Evolutionary conservation across 768 basidiomycete species (phyloP), one percentile per base, ranked within the genome.

Genomic region (Russula abietina): DNA sequence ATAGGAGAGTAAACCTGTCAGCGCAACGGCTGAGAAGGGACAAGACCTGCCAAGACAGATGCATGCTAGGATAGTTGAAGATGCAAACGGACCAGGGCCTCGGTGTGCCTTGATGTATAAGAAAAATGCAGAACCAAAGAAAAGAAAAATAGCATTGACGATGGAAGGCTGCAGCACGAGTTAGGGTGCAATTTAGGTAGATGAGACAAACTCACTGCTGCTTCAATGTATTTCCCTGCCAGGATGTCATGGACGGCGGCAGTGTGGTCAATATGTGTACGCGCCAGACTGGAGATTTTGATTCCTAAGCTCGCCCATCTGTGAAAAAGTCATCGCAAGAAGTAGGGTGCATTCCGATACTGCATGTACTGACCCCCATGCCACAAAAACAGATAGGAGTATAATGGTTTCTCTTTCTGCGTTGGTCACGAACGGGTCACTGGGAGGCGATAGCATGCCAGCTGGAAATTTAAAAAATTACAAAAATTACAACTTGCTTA

Each of bases 221-320:
- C 65, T 75, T 91, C 84, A 16, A 91, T 70, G 69, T 82, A 90
- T 50, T 76, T 64, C 1, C 85, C 88, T 8, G 78, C 69, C 5
- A 82, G 70, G 2, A 81, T 79, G 3, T 74, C 74, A 10, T 68
- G 46, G 1, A 78, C 46, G 4, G 76, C 71, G 0, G 78, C 81
- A 26, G 68, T 70, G 3, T 77, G 71, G 57, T 78, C 72, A 16
- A 73, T 76, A 41, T 81, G 68, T 1, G 66, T 73, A 14, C 89
- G 80, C 1, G 85, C 77, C 4, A 88, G 69, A 68, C 81, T 75
- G 3, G 88, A 84, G 4, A 89, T 72, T 64, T 80, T 81, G 7
- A 89, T 81, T 4, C 81, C 89, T 4, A 91, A 74, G 69, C 83
- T 86, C 12, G 74, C 73, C 87, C 88, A 91, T 28, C 87, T 89